Evolutionary conservation across 108 stramenopile species (phyloP).

Genomic region (Nitzschia sp.): DNA sequence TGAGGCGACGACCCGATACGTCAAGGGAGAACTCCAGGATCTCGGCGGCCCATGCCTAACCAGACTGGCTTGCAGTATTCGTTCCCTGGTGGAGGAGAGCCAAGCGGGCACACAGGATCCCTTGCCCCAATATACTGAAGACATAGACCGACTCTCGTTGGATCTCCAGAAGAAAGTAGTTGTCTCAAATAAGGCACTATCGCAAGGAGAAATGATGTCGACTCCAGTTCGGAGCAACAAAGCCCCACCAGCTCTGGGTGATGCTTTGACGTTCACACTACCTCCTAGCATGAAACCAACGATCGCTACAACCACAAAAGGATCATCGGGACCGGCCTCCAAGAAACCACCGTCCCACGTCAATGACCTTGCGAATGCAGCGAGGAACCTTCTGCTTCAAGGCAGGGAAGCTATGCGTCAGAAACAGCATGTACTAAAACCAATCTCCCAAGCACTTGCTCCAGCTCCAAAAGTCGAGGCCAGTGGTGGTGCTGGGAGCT

Average conservation of each 20-base stretch:
- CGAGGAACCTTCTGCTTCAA: neutral
- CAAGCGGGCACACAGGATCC: neutral
- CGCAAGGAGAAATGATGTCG: no score
- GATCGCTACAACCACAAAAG: neutral
- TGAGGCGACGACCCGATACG: neutral
- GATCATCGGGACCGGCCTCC: neutral
- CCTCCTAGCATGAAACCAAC: neutral
- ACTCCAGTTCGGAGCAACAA: slow-evolving; percentile 20
- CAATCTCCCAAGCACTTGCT: no score
- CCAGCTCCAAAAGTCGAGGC: no score
- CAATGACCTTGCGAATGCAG: neutral
- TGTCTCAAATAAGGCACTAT: neutral
- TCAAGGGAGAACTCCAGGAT: neutral
- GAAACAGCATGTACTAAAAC: no score
- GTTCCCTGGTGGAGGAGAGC: neutral
- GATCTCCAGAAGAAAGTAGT: neutral
- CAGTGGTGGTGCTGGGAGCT: no score
- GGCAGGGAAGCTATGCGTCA: neutral
- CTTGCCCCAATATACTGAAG: neutral
- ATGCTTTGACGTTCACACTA: neutral
- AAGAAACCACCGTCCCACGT: neutral
- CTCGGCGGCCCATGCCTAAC: slow-evolving; percentile 13
- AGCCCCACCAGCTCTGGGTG: no score
- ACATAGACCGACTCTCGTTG: neutral
- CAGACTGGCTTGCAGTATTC: neutral